Base-by-base conservation (phyloP, 1,284 basidiomycete species). In the Violaceomyces palustris region DNA sequence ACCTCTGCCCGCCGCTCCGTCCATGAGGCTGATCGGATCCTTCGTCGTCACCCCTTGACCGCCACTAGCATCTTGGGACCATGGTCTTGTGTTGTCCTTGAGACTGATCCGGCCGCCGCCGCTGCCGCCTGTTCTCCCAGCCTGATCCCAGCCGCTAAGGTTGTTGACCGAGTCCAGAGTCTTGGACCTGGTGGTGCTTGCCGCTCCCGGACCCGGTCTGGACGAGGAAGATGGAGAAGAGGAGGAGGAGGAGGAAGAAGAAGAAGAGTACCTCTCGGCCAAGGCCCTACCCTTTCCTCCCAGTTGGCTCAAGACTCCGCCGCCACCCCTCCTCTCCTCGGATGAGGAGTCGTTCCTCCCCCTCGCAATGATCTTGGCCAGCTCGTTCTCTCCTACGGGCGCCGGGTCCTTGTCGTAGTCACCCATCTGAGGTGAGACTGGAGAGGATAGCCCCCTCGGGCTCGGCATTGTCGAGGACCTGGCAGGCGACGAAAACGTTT, bases 311-410 rank as follows among this genome's bases (percentile, higher is more conserved):
- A 37, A 41, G 17, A 27, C 23, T 24, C 26, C 29, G 35, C 34
- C 34, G 17, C 33, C 50, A 14, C 41, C 34, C n/a, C n/a, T n/a
- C n/a, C n/a, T n/a, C n/a, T n/a, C n/a, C n/a, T n/a, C n/a, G n/a
- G n/a, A n/a, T n/a, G n/a, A n/a, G 25, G 25, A 15, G 17, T 42
- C 38, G 17, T 45, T 31, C n/a, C 30, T 29, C 10, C 60, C 60
- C 4, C 61, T 47, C 4, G 58, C 54, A 15, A 66, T 52, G 43
- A 66, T 64, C 50, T 63, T 61, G 29, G 64, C 61, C 42, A 66
- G 45, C 50, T 66, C 64, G 33, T 66, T 62, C 14, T 66, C 64
- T 9, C 58, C 53, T 6, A 66, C 61, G 1, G 61, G 58, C 10
- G 53, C 43, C 10, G 64, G 56, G 23, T 66, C 64, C 34, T 50